Conservation (phyloP, 2,329 filamentous ascomycete genomes). For the Camptophora hylomeconis region DNA sequence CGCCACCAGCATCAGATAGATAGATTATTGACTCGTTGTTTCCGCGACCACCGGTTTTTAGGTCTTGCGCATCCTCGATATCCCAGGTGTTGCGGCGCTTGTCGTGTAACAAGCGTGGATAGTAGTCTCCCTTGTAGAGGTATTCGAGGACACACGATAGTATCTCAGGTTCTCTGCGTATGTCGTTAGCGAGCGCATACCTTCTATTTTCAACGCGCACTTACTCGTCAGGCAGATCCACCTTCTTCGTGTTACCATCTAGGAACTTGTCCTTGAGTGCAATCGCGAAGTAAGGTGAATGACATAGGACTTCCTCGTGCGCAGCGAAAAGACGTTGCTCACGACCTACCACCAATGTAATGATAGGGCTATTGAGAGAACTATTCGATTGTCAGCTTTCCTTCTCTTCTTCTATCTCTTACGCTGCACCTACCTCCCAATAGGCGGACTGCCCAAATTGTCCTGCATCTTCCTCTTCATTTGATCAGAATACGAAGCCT, state of each 20-base stretch:
- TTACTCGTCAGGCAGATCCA: slow-evolving; percentile 60
- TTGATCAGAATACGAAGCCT: slow-evolving; percentile 65
- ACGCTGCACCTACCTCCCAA: slow-evolving; percentile 24
- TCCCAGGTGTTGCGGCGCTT: slow-evolving; percentile 78
- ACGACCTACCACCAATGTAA: slow-evolving; percentile 71
- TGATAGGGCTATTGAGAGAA: slow-evolving; percentile 55
- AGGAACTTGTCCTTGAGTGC: slow-evolving; percentile 56
- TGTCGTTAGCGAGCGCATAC: slow-evolving; percentile 25
- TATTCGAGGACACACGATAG: slow-evolving; percentile 92
- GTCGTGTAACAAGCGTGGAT: slow-evolving; percentile 75
- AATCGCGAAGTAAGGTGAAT: slow-evolving; percentile 71
- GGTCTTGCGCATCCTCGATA: slow-evolving; percentile 59
- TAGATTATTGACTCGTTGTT: slow-evolving; percentile 65
- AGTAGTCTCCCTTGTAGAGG: slow-evolving; percentile 94
- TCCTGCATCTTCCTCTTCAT: slow-evolving; percentile 79
- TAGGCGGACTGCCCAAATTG: slow-evolving; percentile 52
- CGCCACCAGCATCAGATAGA: slow-evolving; percentile 58
- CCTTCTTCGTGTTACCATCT: slow-evolving; percentile 57
- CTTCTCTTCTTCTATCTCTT: not conserved
- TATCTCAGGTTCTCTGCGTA: slow-evolving; percentile 85
- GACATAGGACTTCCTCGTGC: slow-evolving; percentile 79
- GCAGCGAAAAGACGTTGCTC: slow-evolving; percentile 87
- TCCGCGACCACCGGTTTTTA: slow-evolving; percentile 45
- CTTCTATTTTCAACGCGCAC: slow-evolving; percentile 1
- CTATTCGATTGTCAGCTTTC: slow-evolving; percentile 21